Conservation (phyloP, 108 stramenopile genomes). For the Skeletonema potamos region DNA sequence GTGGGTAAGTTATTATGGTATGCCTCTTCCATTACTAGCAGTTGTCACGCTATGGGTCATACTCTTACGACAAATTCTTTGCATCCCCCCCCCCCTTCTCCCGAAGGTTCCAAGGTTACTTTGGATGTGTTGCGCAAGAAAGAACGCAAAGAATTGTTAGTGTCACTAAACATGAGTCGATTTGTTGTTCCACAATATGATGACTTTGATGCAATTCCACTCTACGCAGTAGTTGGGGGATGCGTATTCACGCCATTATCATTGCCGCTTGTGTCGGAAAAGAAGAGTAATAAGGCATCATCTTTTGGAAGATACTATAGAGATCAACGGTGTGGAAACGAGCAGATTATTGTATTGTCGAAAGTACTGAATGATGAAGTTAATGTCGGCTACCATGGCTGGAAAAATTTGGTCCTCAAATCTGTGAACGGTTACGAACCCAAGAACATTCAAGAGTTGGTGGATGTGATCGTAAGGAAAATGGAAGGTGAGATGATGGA, state of each 20-base stretch:
- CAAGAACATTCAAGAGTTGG: constrained; percentile 38
- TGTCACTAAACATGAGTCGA: constrained; percentile 15
- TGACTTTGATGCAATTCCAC: constrained; percentile 45
- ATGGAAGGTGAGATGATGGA: constrained; percentile 24
- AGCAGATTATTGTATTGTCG: constrained; percentile 41
- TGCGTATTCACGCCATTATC: constrained; percentile 49
- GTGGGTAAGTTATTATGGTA: background rate
- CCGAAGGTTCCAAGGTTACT: constrained; percentile 11
- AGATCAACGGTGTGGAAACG: constrained; percentile 25
- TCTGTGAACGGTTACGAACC: constrained; percentile 45
- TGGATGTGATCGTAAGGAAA: constrained; percentile 21
- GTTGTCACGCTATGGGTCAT: background rate
- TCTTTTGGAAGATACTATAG: constrained; percentile 24
- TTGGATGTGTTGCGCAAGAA: constrained; percentile 33
- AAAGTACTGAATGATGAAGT: constrained; percentile 40
- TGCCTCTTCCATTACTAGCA: background rate
- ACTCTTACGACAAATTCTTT: background rate
- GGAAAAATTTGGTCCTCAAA: constrained; percentile 32
- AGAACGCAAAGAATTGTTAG: constrained; percentile 13
- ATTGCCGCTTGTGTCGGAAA: constrained; percentile 33
- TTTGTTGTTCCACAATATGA: constrained; percentile 44
- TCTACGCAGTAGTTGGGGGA: constrained; percentile 42
- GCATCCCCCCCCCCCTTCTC: background rate
- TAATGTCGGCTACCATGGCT: constrained; percentile 29
- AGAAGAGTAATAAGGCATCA: constrained; percentile 24